Evolutionary conservation across 73 alveolate species (phyloP), one percentile per base, ranked within the genome.

Genomic region (Tetrahymena borealis): DNA sequence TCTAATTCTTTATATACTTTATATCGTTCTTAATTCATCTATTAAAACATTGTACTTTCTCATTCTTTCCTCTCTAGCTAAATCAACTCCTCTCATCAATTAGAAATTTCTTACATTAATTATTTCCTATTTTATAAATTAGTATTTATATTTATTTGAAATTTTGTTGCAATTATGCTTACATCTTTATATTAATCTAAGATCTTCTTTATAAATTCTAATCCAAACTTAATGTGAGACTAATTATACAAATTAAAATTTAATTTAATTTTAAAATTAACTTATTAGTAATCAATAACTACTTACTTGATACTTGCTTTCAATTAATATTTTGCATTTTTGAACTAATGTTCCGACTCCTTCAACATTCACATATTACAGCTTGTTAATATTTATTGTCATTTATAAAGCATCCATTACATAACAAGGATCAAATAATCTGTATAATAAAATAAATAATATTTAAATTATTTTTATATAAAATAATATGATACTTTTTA

Each of bases 51-150:
- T 92, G 79, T 42, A 93, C 39, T 93, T 85, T 39, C 15, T 32
- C 16, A 93, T 78, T 90, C 95, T 78, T 40, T 93, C 95, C 91
- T 93, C 95, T 85, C 95, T 93, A 3, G 93, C 93, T 7, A 93
- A 39, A 93, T 93, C 93, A 32, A 42, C 79, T 39, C 79, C 79
- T 18, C 91, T 38, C 92, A 93, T 39, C 79, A 79, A 40, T 41
- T 79, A 79, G 31, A 93, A 93, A 33, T 24, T 28, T 35, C 79
- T 93, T 20, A 93, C 91, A 11, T 78, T 79, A 13, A 93, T 91
- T 31, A 93, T 39, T 85, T 93, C 95, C 94, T 93, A n/a, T 9
- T 0, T 32, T 78, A 92, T 28, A 8, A 18, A 33, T 24, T 6
- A 20, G 2, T 18, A 18, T n/a, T 15, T 60, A 60, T 24, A 2